Conservation (phyloP, 2,329 filamentous ascomycete species). For the Aspergillus ochraceus region DNA sequence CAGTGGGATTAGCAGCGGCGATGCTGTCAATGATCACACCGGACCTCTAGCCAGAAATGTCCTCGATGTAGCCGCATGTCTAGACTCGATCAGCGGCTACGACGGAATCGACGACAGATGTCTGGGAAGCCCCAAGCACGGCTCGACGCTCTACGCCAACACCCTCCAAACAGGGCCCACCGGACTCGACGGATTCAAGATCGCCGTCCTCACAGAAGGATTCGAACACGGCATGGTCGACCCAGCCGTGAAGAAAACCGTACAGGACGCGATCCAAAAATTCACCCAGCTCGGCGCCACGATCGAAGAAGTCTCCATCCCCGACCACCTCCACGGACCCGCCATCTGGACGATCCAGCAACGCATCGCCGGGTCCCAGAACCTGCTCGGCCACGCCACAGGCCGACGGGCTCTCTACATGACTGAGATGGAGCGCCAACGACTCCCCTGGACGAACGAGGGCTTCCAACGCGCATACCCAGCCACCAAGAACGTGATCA, state of each 20-base stretch:
- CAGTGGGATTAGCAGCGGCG: slow-evolving; percentile 51
- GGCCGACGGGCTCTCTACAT: slow-evolving; percentile 52
- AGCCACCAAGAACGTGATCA: slow-evolving; percentile 47
- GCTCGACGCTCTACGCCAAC: slow-evolving; percentile 20
- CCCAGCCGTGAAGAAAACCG: slow-evolving; percentile 41
- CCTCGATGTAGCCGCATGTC: slow-evolving; percentile 41
- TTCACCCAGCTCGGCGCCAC: slow-evolving; percentile 50
- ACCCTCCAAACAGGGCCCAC: slow-evolving; percentile 8
- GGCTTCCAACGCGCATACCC: slow-evolving; percentile 50
- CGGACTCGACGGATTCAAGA: slow-evolving; percentile 22
- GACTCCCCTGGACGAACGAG: slow-evolving; percentile 49
- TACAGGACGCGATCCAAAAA: slow-evolving; percentile 44
- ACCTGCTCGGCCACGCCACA: slow-evolving; percentile 45
- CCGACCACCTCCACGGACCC: slow-evolving; percentile 46
- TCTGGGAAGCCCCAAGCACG: slow-evolving; percentile 29
- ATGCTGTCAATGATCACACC: slow-evolving; percentile 54
- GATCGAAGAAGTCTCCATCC: slow-evolving; percentile 54
- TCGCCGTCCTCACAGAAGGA: slow-evolving; percentile 50
- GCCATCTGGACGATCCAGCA: slow-evolving; percentile 49
- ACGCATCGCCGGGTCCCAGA: slow-evolving; percentile 44
- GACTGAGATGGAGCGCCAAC: slow-evolving; percentile 51
- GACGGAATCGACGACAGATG: slow-evolving; percentile 52
- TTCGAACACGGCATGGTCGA: slow-evolving; percentile 43
- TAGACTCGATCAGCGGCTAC: slow-evolving; percentile 50
- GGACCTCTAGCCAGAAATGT: slow-evolving; percentile 47